These are phyloP conservation scores for Flaveria robusta DNA, from an alignment of 129 eudicot species.

Conservation along the genomic window DNA sequence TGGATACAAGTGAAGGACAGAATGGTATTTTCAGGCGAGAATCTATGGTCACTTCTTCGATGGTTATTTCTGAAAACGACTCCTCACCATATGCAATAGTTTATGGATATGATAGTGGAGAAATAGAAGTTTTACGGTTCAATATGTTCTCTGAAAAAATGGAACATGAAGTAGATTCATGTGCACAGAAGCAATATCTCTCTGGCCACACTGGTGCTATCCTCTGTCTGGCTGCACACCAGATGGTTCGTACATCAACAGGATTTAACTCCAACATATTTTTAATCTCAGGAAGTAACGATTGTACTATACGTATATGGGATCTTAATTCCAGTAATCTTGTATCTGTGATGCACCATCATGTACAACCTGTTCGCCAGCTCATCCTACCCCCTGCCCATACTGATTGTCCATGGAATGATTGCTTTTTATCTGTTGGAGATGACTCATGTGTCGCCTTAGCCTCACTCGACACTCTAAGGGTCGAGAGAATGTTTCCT, in stretches of 20 bases:
- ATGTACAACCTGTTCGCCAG: constrained; percentile 93
- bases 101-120: constrained; percentile 81
- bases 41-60: constrained; percentile 72
- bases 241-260: constrained; percentile 51
- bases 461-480: constrained; percentile 77
- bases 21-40: constrained; percentile 28
- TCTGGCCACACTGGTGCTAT: constrained; percentile 84
- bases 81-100: constrained; percentile 79
- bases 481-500: constrained; percentile 92
- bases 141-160: constrained; percentile 46
- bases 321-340: constrained; percentile 78
- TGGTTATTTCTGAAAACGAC: constrained; percentile 77
- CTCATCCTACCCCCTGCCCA: constrained; percentile 67
- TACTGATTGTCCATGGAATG: constrained; percentile 81
- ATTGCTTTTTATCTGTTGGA: constrained; percentile 88
- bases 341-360: constrained; percentile 81
- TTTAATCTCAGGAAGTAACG: constrained; percentile 84
- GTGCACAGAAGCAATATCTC: constrained; percentile 56
- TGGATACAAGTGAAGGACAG: constrained; percentile 28
- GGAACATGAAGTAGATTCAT: constrained; percentile 44
- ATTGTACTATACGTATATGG: constrained; percentile 93
- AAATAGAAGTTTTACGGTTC: constrained; percentile 71
- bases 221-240: constrained; percentile 89
- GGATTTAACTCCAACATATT: constrained; percentile 42
- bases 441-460: constrained; percentile 82